phyloP scores from a whole-genome alignment of 1,284 basidiomycete species.

The Peniophora sp. region DNA sequence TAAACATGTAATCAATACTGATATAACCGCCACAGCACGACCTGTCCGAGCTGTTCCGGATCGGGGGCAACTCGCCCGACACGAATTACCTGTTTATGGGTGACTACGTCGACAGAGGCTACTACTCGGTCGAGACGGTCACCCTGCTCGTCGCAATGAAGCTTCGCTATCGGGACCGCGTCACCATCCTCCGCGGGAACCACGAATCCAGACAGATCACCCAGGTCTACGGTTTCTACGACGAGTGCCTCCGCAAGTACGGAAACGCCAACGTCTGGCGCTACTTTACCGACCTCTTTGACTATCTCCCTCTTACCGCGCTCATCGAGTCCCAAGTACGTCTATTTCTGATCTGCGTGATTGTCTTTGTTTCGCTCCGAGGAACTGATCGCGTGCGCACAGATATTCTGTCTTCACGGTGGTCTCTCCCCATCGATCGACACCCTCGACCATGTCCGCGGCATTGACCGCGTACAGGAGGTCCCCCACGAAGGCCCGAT shows the following conservation, averaged over 20 bases:
- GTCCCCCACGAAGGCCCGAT: conserved; percentile 99
- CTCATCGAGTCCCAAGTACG: conserved; percentile 97
- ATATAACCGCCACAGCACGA: conserved; percentile 68
- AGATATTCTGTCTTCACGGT: conserved; percentile 99
- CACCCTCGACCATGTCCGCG: conserved; percentile 97
- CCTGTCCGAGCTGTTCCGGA: conserved; percentile 97
- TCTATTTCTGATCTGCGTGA: conserved; percentile 14
- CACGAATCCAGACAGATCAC: conserved; percentile 99
- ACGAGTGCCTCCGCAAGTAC: conserved; percentile 99
- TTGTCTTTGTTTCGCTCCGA: conserved; percentile 3
- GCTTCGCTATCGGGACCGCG: conserved; percentile 95
- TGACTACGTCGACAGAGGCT: conserved; percentile 98
- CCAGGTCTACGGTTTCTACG: conserved; percentile 99
- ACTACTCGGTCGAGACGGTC: conserved; percentile 99
- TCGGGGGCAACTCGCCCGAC: conserved; percentile 98
- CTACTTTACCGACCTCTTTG: conserved; percentile 98
- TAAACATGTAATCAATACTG: conserved; percentile 6
- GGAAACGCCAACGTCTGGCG: conserved; percentile 99
- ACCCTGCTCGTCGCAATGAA: conserved; percentile 98
- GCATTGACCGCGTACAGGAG: conserved; percentile 97
- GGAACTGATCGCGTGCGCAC: conserved; percentile 2
- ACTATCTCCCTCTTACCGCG: conserved; percentile 94
- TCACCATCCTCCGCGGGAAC: conserved; percentile 97
- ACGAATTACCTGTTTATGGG: conserved; percentile 99
- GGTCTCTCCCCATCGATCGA: conserved; percentile 98